Evolutionary conservation across 306 rosid genomes (phyloP).

Genomic region (Sophora flavescens): DNA sequence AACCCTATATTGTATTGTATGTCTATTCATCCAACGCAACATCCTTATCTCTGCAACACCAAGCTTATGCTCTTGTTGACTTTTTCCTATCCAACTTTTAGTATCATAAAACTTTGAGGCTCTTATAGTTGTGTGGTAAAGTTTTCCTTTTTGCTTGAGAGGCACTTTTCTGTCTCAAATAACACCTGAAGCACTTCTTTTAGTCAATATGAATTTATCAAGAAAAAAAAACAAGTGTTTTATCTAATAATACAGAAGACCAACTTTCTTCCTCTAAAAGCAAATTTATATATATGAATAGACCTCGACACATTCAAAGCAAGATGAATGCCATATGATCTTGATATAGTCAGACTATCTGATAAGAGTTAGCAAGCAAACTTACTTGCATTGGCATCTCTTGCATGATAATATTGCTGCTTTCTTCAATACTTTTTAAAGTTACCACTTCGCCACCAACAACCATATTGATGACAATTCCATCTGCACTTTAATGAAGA

Average conservation of each 20-base stretch:
- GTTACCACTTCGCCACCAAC: slow-evolving; percentile 92
- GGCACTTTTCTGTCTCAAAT: too few species aligned
- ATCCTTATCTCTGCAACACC: too few species aligned
- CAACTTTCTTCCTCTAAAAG: not conserved
- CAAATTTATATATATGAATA: not conserved
- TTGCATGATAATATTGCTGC: slow-evolving; percentile 74
- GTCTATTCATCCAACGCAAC: too few species aligned
- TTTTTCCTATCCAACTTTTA: too few species aligned
- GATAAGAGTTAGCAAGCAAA: slow-evolving; percentile 33
- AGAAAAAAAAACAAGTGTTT: not conserved
- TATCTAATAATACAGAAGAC: slow-evolving; percentile 15
- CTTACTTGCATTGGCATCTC: slow-evolving; percentile 97
- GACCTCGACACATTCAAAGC: not conserved
- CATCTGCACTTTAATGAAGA: slow-evolving; percentile 67
- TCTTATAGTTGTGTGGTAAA: too few species aligned
- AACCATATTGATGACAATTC: slow-evolving; percentile 92
- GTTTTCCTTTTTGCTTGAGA: too few species aligned
- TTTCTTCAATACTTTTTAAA: slow-evolving; percentile 82
- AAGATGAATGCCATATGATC: slow-evolving; percentile 23
- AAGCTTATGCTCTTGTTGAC: too few species aligned
- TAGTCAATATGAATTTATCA: not conserved
- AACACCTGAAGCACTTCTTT: too few species aligned
- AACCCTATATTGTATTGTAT: too few species aligned
- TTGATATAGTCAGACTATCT: not conserved
- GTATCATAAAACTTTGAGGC: too few species aligned